Conservation (phyloP, 495 filamentous ascomycete species). For the Aspergillus heteromorphus region DNA sequence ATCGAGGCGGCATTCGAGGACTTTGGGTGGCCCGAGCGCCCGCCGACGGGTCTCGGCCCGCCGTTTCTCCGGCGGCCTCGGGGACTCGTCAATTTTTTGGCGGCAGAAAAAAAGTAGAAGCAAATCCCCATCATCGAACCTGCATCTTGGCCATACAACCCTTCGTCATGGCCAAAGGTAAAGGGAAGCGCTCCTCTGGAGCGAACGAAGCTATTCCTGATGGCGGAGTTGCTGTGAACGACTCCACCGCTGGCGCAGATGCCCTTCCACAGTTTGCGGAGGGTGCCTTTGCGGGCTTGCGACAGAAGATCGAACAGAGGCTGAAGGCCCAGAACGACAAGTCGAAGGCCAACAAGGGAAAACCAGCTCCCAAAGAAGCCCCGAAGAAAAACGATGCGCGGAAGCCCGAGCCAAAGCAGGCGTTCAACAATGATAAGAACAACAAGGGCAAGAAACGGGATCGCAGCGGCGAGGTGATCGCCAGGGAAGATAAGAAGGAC, state of each 20-base stretch:
- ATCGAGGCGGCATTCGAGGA: not conserved
- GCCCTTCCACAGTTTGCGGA: constrained; percentile 51
- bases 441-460: constrained; percentile 43
- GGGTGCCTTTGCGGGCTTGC: constrained; percentile 55
- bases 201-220: constrained; percentile 20
- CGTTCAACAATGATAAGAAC: constrained; percentile 35
- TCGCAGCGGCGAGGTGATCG: constrained; percentile 47
- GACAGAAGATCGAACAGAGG: constrained; percentile 57
- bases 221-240: constrained; percentile 12
- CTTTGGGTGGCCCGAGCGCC: constrained; percentile 13
- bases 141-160: constrained; percentile 14
- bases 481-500: constrained; percentile 27
- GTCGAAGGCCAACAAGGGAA: constrained; percentile 36
- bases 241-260: constrained; percentile 20
- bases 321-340: constrained; percentile 45
- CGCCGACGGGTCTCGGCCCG: constrained; percentile 13
- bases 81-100: constrained; percentile 10
- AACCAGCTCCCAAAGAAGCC: constrained; percentile 14
- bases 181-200: constrained; percentile 37
- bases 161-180: constrained; percentile 33
- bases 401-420: constrained; percentile 26
- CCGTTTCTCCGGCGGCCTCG: constrained; percentile 28
- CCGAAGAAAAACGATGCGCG: constrained; percentile 22
- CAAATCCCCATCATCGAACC: constrained; percentile 5
- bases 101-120: constrained; percentile 30